Conservation (phyloP, 163 green algal genomes). For the Chlamydomonas reinhardtii region DNA sequence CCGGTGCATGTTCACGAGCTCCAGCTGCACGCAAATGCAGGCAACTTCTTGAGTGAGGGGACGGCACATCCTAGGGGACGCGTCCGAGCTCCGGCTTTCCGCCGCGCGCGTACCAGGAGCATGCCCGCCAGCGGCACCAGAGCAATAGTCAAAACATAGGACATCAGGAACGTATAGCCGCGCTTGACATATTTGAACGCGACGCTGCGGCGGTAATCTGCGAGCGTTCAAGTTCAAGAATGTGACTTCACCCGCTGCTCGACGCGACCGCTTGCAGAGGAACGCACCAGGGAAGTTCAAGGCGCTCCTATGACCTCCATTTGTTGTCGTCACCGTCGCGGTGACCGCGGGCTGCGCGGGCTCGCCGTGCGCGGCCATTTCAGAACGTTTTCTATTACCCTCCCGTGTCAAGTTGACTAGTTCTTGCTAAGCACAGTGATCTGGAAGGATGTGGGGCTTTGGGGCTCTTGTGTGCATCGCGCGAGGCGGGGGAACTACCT, state of each 20-base stretch:
- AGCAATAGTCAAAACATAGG: slow-evolving; percentile 67
- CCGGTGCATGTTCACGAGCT: slow-evolving; percentile 73
- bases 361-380: no score
- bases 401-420: no score
- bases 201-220: slow-evolving; percentile 87
- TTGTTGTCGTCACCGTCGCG: neutral
- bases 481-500: no score
- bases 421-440: no score
- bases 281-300: slow-evolving; percentile 26
- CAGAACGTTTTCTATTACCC: neutral
- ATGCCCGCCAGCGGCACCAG: slow-evolving; percentile 58
- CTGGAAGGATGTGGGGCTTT: no score
- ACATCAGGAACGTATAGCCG: slow-evolving; percentile 79
- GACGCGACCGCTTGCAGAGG: no score
- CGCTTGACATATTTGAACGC: slow-evolving; percentile 87
- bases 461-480: no score
- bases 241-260: neutral
- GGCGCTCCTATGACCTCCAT: neutral
- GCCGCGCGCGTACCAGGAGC: slow-evolving; percentile 50
- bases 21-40: slow-evolving; percentile 69
- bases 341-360: neutral
- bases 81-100: slow-evolving; percentile 3
- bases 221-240: slow-evolving; percentile 18
- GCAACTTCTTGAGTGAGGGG: neutral
- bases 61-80: neutral